Conservation (phyloP, 148 eudicot species). For the Polygonum aviculare region DNA sequence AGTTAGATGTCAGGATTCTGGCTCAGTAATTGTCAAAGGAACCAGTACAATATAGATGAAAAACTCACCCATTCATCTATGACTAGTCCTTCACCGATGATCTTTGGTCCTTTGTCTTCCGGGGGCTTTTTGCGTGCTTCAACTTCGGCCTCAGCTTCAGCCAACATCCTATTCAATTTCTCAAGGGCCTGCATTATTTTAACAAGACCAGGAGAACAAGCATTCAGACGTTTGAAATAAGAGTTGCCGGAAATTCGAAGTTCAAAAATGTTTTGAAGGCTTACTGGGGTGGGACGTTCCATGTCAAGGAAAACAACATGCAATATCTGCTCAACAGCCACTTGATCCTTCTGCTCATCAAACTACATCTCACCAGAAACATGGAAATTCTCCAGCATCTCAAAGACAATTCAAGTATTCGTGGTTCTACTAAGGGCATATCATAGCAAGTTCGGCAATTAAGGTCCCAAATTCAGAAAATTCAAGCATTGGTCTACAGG, state of each 20-base stretch:
- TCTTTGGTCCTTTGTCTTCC: slow-evolving; percentile 42
- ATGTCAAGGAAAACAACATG: slow-evolving; percentile 61
- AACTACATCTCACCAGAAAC: slow-evolving; percentile 24
- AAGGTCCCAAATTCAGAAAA: not conserved
- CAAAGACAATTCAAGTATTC: not conserved
- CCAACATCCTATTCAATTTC: slow-evolving; percentile 67
- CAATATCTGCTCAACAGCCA: slow-evolving; percentile 44
- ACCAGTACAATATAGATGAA: not conserved
- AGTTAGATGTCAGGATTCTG: not conserved
- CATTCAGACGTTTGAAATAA: not conserved
- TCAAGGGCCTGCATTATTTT: slow-evolving; percentile 45
- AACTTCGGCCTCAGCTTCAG: slow-evolving; percentile 72
- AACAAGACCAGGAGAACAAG: not conserved
- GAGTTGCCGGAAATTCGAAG: not conserved
- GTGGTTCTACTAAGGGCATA: not conserved
- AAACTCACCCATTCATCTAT: slow-evolving; percentile 82
- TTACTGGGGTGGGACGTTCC: slow-evolving; percentile 56
- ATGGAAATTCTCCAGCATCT: not conserved
- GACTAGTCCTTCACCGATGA: slow-evolving; percentile 77
- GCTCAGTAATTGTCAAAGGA: not conserved
- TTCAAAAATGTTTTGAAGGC: slow-evolving; percentile 14
- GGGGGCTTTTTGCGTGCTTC: slow-evolving; percentile 74
- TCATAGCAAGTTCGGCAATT: not conserved
- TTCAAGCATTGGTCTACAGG: not conserved
- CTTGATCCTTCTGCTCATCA: slow-evolving; percentile 60